Percentiles rank a stretch among this genome's conserved stretches.
phyloP scores from a whole-genome alignment of 2,329 filamentous ascomycete species.

The Tolypocladium endophyticum region DNA sequence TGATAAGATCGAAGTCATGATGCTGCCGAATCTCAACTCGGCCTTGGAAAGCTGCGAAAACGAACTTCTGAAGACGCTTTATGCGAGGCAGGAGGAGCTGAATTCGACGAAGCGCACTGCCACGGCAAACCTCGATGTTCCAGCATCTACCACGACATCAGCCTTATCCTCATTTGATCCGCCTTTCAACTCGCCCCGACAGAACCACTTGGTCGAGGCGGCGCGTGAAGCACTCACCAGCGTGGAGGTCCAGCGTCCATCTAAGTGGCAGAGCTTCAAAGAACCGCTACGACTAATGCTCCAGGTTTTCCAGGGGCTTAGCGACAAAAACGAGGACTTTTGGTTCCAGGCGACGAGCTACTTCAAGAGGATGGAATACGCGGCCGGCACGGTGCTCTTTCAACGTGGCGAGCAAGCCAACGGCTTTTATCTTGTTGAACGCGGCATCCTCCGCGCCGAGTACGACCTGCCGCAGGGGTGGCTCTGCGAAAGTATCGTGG shows the following conservation, averaged over 20 bases:
- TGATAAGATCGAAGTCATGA: constrained; percentile 61
- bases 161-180: constrained; percentile 23
- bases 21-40: constrained; percentile 85
- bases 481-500: constrained; percentile 84
- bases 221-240: constrained; percentile 67
- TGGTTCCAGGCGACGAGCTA: constrained; percentile 76
- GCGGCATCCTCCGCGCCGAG: constrained; percentile 79
- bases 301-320: constrained; percentile 88
- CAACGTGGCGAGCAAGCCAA: constrained; percentile 63
- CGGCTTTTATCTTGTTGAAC: constrained; percentile 85
- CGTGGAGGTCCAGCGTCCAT: constrained; percentile 45
- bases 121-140: constrained; percentile 37
- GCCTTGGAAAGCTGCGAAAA: constrained; percentile 94
- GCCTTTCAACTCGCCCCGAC: constrained; percentile 68
- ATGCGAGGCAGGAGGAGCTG: constrained; percentile 56
- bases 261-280: constrained; percentile 75
- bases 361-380: constrained; percentile 60
- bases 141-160: constrained; percentile 21
- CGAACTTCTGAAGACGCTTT: constrained; percentile 74
- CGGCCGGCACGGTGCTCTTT: constrained; percentile 65
- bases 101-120: constrained; percentile 31
- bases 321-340: constrained; percentile 81
- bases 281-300: constrained; percentile 86
- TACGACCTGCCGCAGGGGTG: constrained; percentile 84
- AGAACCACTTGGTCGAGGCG: constrained; percentile 65